Percentiles rank a stretch among this genome's conserved stretches.
phyloP scores from a whole-genome alignment of 345 rosid species.

The Gossypium rotundifolium region DNA sequence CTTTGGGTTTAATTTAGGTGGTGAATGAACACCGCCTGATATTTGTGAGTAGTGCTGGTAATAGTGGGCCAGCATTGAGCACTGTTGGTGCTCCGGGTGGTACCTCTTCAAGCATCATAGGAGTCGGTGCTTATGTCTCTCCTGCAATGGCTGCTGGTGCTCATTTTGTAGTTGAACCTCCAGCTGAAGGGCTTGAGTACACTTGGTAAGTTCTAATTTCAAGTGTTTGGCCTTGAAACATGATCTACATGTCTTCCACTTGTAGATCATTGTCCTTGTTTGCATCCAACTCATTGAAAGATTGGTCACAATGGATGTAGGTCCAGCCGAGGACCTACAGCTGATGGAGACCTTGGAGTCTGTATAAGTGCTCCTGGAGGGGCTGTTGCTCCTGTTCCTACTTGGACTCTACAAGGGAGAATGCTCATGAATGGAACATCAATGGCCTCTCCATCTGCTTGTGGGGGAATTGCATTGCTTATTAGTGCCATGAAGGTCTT shows the following conservation, averaged over 20 bases:
- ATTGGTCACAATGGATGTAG: constrained; percentile 38
- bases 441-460: constrained; percentile 99
- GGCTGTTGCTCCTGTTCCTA: constrained; percentile 98
- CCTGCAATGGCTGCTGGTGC: constrained; percentile 99
- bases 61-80: constrained; percentile 93
- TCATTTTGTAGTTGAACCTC: constrained; percentile 92
- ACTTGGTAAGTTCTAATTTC: constrained; percentile 56
- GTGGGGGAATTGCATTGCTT: constrained; percentile 92
- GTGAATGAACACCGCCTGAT: constrained; percentile 81
- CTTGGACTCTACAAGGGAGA: constrained; percentile 96
- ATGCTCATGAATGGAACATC: constrained; percentile 99
- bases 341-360: constrained; percentile 97
- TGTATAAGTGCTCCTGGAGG: constrained; percentile 98
- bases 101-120: constrained; percentile 89
- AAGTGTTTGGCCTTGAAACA: constrained; percentile 6
- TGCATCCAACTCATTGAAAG: constrained; percentile 14
- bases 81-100: constrained; percentile 99
- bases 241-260: not conserved
- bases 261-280: constrained; percentile 7
- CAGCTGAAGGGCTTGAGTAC: constrained; percentile 82
- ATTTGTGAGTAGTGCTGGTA: constrained; percentile 97
- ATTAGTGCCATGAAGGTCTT: constrained; percentile 94
- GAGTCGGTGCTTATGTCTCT: constrained; percentile 96
- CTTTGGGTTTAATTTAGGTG: constrained; percentile 44
- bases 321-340: constrained; percentile 98